Base-by-base conservation (phyloP, 2,329 filamentous ascomycete genomes). In the Botrytis sinoallii region DNA sequence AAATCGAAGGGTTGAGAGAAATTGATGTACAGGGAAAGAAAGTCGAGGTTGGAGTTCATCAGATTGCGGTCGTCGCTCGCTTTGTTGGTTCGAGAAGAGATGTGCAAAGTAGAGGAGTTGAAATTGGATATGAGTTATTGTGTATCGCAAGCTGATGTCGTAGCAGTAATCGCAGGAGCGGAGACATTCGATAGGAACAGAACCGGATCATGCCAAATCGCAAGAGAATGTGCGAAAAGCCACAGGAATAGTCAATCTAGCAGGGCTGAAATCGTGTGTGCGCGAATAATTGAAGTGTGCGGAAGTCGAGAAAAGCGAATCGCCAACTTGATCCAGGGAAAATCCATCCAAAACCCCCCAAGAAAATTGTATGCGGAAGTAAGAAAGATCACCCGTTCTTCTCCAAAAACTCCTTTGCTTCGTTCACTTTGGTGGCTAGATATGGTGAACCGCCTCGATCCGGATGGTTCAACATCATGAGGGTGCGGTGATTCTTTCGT, bases 391-490 rank as follows among this genome's bases (percentile, higher is more conserved):
- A 78, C 73, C 75, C 78, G 71, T 85, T 86, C 84, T 97, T 98
- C 82, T 99, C 96, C 78, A 99, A 82, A 76, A 98, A 89, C 82
- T 98, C 95, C 84, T 99, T 99, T 57, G 96, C 96, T 83, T 99
- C 96, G 84, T 99, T 99, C 82, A 99, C 92, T 84, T 99, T 99
- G 71, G 95, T 98, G 22, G 96, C 96, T 63, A 99, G 85, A 82
- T 98, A 99, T 12, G 96, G 96, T 81, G 94, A 98, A 57, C 96
- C 96, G 77, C 96, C 96, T 81, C 96, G 92, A 87, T 99, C 96
- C 76, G 96, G 96, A 83, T 99, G 96, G 87, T 99, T 99, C 77
- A 97, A 87, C 73, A 99, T 90, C 95, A 99, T 99, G 78, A 98
- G 90, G 72, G 91, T 94, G 77, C 96, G 92, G 84, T 99, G 96